Base-by-base conservation (phyloP, 228 moss, liverwort and hornwort species). In the Sphagnum fallax region DNA sequence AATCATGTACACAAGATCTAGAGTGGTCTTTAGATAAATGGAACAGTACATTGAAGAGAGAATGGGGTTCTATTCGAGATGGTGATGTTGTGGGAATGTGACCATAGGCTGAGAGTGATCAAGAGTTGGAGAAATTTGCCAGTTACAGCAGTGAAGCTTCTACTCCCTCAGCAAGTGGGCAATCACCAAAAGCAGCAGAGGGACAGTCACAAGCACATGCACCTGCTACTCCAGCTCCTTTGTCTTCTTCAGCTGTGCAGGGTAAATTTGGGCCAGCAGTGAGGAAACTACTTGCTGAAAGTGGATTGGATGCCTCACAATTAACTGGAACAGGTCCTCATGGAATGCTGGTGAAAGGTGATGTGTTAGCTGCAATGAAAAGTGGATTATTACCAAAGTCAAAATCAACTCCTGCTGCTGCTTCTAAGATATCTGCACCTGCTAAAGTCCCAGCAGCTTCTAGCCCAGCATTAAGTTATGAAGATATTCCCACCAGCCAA, bases 271-370 rank as follows among this genome's bases (percentile, higher is more conserved):
- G 97, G 60, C 97, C 97, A 63, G 88, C 97, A 60, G 97, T 90
- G 53, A 91, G 91, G 70, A 87, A 87, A 63, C 84, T 88, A 63
- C 93, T 98, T 71, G 74, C 80, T 62, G 97, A 98, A 84, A 91
- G 81, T 90, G 93, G 97, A 72, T 79, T 98, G 51, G 75, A 91
- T 70, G 81, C 78, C 75, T 85, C 93, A 77, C 87, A 91, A 75
- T 74, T 98, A 70, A 65, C 66, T 67, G 97, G 97, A 16, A 90
- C 97, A 48, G 97, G 97, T 61, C 97, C 97, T 53, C 79, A 77
- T 59, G 97, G 97, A 70, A 90, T 91, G 74, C 74, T 98, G 72
- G 51, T 93, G 61, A 98, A 98, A 82, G 97, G 97, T 74, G 97
- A 98, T 75, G 78, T 93, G 71, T 70, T 98, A 73, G 75, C 80